These are phyloP conservation scores for Pestalotiopsis sp. DNA, from an alignment of 2,329 filamentous ascomycete genomes.

Conservation along the genomic window DNA sequence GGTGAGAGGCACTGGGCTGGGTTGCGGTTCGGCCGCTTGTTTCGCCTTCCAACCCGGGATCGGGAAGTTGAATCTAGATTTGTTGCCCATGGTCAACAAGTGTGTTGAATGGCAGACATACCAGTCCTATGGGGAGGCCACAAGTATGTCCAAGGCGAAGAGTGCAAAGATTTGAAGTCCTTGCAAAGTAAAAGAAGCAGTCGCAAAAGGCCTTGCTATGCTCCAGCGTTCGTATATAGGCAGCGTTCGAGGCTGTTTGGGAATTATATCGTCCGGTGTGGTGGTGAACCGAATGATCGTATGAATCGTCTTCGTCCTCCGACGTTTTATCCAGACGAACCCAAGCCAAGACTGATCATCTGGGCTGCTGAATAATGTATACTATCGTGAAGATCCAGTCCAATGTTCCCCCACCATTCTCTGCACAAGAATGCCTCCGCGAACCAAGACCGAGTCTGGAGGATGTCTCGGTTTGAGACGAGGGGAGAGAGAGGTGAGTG, in stretches of 20 bases:
- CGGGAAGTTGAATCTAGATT: conserved; percentile 50
- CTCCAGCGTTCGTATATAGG: not conserved
- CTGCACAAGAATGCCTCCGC: not conserved
- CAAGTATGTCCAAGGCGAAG: not conserved
- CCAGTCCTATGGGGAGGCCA: not conserved
- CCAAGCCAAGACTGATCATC: not conserved
- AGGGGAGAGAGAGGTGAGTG: not conserved
- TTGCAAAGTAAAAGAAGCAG: not conserved
- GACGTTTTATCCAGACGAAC: not conserved
- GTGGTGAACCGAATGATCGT: not conserved
- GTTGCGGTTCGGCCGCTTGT: conserved; percentile 30
- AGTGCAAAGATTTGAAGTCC: not conserved
- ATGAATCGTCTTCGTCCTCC: not conserved
- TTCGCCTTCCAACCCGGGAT: conserved; percentile 50
- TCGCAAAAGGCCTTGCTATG: not conserved
- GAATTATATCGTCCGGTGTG: not conserved
- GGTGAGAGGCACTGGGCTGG: conserved; percentile 42
- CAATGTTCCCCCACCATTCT: not conserved
- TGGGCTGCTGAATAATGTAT: not conserved
- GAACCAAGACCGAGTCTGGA: not conserved
- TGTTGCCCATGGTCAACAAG: conserved; percentile 37
- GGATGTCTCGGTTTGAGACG: not conserved
- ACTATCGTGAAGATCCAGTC: not conserved
- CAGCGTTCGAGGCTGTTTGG: not conserved
- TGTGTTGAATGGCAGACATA: not conserved